Percentiles rank a stretch among this genome's conserved stretches.
phyloP scores from a whole-genome alignment of 2,329 filamentous ascomycete genomes.

The Colletotrichum liriopes region DNA sequence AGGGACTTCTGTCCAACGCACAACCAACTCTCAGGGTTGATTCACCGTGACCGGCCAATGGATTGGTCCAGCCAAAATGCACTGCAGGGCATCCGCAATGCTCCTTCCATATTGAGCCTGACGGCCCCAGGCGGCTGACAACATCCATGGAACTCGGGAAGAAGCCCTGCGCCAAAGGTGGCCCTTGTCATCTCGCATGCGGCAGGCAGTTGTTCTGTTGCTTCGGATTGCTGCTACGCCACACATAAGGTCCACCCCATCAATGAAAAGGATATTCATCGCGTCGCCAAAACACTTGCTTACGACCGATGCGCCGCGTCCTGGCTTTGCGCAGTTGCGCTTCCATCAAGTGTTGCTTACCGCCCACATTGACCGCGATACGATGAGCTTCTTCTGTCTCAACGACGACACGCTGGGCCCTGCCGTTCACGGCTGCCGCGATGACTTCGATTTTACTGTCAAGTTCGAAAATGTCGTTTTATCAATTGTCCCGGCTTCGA shows the following conservation, averaged over 20 bases:
- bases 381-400: conserved; percentile 8
- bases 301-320: not conserved
- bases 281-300: not conserved
- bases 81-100: not conserved
- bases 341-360: not conserved
- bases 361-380: not conserved
- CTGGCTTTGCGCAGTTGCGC: not conserved
- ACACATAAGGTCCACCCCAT: not conserved
- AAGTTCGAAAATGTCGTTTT: conserved; percentile 65
- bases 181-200: not conserved
- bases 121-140: not conserved
- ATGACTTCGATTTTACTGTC: conserved; percentile 67
- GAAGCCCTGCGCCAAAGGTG: not conserved
- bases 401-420: conserved; percentile 61
- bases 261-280: not conserved
- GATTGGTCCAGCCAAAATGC: not conserved
- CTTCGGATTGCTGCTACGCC: not conserved
- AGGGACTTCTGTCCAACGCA: not conserved
- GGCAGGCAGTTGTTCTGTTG: not conserved
- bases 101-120: conserved; percentile 8
- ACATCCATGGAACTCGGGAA: not conserved
- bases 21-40: not conserved
- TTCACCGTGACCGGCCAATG: not conserved
- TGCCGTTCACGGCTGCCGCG: conserved; percentile 61
- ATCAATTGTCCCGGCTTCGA: conserved; percentile 57